Conservation (phyloP, 257 asterid genomes). For the Paraleonurus japonicus region DNA sequence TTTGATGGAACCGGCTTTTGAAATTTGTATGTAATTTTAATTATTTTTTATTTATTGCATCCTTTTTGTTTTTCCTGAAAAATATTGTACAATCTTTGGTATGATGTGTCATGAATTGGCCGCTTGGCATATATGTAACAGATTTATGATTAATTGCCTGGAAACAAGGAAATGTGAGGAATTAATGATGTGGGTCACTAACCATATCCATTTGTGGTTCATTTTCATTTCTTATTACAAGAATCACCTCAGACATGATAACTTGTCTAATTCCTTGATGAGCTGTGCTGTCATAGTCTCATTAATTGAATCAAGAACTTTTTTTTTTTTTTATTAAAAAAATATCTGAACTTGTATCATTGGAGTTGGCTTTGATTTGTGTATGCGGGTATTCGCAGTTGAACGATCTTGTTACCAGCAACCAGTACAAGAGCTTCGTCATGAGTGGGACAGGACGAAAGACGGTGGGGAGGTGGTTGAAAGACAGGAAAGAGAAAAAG, state of each 20-base stretch:
- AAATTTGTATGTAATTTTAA: neutral
- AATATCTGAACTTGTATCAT: neutral
- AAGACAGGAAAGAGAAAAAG: conserved; percentile 91
- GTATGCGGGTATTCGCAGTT: conserved; percentile 40
- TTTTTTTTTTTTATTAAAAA: neutral
- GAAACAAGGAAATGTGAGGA: conserved; percentile 21
- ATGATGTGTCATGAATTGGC: conserved; percentile 21
- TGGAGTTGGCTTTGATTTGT: conserved; percentile 36
- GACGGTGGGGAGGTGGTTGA: conserved; percentile 95
- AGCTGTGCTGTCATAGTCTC: conserved; percentile 18
- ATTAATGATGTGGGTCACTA: conserved; percentile 24
- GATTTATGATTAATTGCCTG: conserved; percentile 2
- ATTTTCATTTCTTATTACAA: conserved; percentile 13
- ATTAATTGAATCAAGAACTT: conserved; percentile 25
- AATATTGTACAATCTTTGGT: neutral
- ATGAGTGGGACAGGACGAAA: conserved; percentile 53
- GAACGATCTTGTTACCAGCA: conserved; percentile 35
- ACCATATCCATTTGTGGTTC: conserved; percentile 29
- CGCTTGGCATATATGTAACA: conserved; percentile 13
- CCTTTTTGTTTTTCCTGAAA: neutral
- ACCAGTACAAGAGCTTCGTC: conserved; percentile 52
- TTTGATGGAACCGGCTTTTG: neutral
- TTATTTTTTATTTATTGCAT: neutral
- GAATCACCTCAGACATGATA: conserved; percentile 17
- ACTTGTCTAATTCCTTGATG: conserved; percentile 39